These are phyloP conservation scores for Amaranthus hypochondriacus DNA, from an alignment of 148 eudicot species.

Conservation along the genomic window DNA sequence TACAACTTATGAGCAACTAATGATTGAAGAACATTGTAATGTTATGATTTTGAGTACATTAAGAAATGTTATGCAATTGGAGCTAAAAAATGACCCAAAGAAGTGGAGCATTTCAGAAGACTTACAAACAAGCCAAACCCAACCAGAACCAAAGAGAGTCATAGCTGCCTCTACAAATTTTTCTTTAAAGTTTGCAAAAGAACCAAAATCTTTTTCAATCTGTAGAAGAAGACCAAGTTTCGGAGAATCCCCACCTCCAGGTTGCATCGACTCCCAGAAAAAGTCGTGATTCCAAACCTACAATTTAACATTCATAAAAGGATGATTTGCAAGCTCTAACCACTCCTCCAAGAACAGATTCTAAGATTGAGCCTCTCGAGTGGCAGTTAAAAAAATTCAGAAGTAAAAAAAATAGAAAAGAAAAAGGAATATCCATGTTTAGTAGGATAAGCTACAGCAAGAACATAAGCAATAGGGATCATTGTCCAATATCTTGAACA, in stretches of 20 bases:
- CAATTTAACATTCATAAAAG: conserved; percentile 11
- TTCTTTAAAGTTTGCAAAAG: conserved; percentile 64
- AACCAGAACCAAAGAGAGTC: conserved; percentile 78
- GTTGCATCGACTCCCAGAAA: conserved; percentile 98
- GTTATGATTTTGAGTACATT: too few species aligned
- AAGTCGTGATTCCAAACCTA: conserved; percentile 98
- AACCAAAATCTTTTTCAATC: conserved; percentile 90
- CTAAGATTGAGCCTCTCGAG: too few species aligned
- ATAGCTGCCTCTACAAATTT: conserved; percentile 69
- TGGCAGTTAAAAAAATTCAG: too few species aligned
- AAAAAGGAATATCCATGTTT: too few species aligned
- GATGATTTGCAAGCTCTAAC: not conserved
- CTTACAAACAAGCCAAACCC: conserved; percentile 98
- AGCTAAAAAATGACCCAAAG: not conserved
- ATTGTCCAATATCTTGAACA: too few species aligned
- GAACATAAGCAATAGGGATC: too few species aligned
- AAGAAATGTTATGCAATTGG: too few species aligned
- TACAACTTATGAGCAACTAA: not conserved
- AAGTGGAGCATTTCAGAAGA: conserved; percentile 17
- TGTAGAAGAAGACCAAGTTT: conserved; percentile 66
- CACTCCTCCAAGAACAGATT: not conserved
- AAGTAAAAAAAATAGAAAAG: too few species aligned
- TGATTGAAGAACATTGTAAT: not conserved
- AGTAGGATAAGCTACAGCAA: too few species aligned
- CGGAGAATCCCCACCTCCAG: conserved; percentile 83